Percentiles rank a stretch among this genome's conserved stretches.
Evolutionary conservation across 441 rosid species (phyloP).

Genomic region (Pelargonium myrrhifolium): DNA sequence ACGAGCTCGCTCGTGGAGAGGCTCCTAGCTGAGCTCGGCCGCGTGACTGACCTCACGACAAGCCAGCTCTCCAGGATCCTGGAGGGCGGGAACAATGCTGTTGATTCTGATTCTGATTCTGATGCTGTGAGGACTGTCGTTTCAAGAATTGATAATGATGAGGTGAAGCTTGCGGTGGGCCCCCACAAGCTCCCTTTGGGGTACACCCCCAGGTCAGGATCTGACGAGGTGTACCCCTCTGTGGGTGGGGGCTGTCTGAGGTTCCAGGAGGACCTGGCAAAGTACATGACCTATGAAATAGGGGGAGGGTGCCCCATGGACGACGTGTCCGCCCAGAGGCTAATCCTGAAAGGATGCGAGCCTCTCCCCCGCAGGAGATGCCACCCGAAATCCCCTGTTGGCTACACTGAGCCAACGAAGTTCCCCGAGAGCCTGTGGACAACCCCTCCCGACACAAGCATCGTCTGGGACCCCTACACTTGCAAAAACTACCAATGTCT

Average conservation of each 20-base stretch:
- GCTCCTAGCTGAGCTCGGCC: slow-evolving; percentile 26
- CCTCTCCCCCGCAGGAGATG: slow-evolving; percentile 47
- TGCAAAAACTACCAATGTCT: slow-evolving; percentile 45
- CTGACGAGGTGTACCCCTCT: slow-evolving; percentile 30
- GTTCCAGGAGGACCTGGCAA: slow-evolving; percentile 36
- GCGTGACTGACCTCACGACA: no score
- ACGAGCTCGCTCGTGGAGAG: no score
- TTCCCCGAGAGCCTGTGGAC: slow-evolving; percentile 37
- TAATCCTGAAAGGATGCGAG: slow-evolving; percentile 44
- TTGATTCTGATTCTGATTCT: background rate
- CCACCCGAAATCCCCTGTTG: slow-evolving; percentile 29
- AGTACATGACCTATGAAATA: slow-evolving; percentile 34
- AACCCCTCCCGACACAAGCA: slow-evolving; percentile 33
- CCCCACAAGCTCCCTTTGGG: slow-evolving; percentile 42
- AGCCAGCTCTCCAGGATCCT: no score
- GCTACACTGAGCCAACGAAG: slow-evolving; percentile 31
- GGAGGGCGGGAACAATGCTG: no score
- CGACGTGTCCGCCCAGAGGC: slow-evolving; percentile 40
- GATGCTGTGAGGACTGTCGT: background rate
- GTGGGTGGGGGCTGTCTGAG: slow-evolving; percentile 37
- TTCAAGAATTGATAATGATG: background rate
- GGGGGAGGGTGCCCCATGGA: slow-evolving; percentile 45
- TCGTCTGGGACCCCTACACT: slow-evolving; percentile 42
- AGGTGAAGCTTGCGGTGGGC: slow-evolving; percentile 32
- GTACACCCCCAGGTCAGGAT: slow-evolving; percentile 28